Percentiles rank a stretch among this genome's conserved stretches.
Evolutionary conservation across 192 early-diverging fungal species (phyloP).

Genomic region (Cladochytrium replicatum): DNA sequence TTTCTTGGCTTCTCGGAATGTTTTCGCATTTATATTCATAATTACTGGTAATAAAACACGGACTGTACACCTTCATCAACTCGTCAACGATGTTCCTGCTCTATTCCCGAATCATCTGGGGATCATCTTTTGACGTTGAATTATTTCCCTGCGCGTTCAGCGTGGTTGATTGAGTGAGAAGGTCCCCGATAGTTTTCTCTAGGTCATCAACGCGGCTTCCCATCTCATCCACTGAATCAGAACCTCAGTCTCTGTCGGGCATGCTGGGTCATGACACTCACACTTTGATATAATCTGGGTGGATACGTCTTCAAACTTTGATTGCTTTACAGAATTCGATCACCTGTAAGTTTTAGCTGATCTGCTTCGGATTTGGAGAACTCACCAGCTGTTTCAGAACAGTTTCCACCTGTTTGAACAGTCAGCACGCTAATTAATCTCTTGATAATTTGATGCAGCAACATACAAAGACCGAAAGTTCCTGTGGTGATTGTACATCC

Average conservation of each 20-base stretch:
- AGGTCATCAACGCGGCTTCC: neutral
- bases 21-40: too few species aligned
- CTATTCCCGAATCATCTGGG: too few species aligned
- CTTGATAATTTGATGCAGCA: too few species aligned
- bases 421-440: too few species aligned
- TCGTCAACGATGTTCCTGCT: too few species aligned
- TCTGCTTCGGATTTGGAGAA: neutral
- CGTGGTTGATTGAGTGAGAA: neutral
- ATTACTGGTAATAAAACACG: too few species aligned
- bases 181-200: slow-evolving; percentile 3
- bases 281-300: slow-evolving; percentile 5
- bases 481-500: too few species aligned
- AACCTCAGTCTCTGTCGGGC: neutral
- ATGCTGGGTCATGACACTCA: neutral
- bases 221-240: slow-evolving; percentile 5
- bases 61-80: too few species aligned
- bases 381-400: slow-evolving; percentile 5
- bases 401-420: slow-evolving; percentile 5
- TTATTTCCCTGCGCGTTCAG: too few species aligned
- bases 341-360: neutral
- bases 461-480: too few species aligned
- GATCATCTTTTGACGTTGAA: too few species aligned
- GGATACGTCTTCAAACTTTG: slow-evolving; percentile 6
- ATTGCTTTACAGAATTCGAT: neutral
- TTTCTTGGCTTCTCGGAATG: too few species aligned